Conservation (phyloP, 768 basidiomycete genomes). For the Sistotremastrum niveocremeum region DNA sequence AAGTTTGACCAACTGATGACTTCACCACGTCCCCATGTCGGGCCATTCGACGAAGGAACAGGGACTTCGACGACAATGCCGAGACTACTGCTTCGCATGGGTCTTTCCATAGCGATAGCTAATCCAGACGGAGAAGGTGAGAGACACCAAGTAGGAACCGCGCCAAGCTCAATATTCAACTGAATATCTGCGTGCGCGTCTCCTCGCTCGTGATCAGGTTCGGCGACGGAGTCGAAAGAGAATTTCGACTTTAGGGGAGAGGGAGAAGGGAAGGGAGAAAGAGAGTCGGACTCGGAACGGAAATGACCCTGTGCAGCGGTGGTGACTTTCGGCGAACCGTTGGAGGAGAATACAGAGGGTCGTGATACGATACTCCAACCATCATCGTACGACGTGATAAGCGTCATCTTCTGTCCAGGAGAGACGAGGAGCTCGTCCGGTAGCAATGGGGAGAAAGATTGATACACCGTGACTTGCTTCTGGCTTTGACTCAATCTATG, state of each 20-base stretch:
- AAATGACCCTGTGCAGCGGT: too few relatives aligned
- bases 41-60: too few relatives aligned
- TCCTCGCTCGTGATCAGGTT: slow-evolving; percentile 17
- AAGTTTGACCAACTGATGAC: too few relatives aligned
- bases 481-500: background rate
- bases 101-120: slow-evolving; percentile 35
- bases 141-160: slow-evolving; percentile 71
- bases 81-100: slow-evolving; percentile 49
- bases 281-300: too few relatives aligned
- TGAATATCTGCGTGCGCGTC: too few relatives aligned
- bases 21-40: too few relatives aligned
- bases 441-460: slow-evolving; percentile 53
- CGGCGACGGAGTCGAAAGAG: slow-evolving; percentile 24
- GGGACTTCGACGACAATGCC: slow-evolving; percentile 40
- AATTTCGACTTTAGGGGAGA: slow-evolving; percentile 17
- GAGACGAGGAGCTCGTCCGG: slow-evolving; percentile 57
- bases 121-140: slow-evolving; percentile 46
- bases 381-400: slow-evolving; percentile 60
- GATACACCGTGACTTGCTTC: slow-evolving; percentile 38
- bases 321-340: background rate
- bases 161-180: slow-evolving; percentile 40
- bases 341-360: slow-evolving; percentile 19
- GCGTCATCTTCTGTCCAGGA: slow-evolving; percentile 44
- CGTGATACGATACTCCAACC: slow-evolving; percentile 69
- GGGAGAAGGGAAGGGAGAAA: too few relatives aligned